Base-by-base conservation (phyloP, 306 rosid genomes). In the Citrullus mucosospermus region DNA sequence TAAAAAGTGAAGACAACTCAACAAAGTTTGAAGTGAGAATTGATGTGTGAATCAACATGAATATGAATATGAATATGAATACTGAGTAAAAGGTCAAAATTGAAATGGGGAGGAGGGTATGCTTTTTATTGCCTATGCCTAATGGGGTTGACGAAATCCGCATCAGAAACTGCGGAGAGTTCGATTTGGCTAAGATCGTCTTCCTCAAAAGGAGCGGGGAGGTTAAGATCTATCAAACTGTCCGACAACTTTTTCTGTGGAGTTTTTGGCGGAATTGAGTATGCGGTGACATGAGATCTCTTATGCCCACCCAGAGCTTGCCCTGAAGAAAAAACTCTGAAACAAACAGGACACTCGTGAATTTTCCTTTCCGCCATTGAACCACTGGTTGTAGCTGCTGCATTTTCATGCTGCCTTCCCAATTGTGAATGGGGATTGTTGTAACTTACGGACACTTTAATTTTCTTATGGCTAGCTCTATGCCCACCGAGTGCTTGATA, bases 281-380 rank as follows among this genome's bases (percentile, higher is more conserved):
- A 72, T 11, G 81, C 91, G n/a, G 62, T 86, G 18, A 91, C 90
- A 79, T 95, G 99, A 8, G 97, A 91, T 84, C 99, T 92, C 86
- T 92, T 95, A 66, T 95, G 99, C 53, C 99, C 99, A 6, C 99
- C 99, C 0, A 95, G 91, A 0, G 99, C 99, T 80, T 95, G 99
- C 43, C 99, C 99, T 0, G 99, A 95, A 9, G 92, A 76, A 56
- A 95, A 95, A 1, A 91, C 93, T 86, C 97, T 83, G 34, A 83
- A 92, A 79, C 99, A 95, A 76, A 95, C 88, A 0, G 97, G 96
- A 38, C 99, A 95, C 72, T 92, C 87, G 7, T 95, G 96, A 20
- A 80, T 82, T 82, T 89, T 95, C 83, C 84, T 88, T 41, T 86
- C 89, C 8, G 22, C 50, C 28, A 74, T 76, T 15, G 6, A 48